phyloP scores from a whole-genome alignment of 176 grass and related monocot genomes.

The Thinopyrum elongatum region DNA sequence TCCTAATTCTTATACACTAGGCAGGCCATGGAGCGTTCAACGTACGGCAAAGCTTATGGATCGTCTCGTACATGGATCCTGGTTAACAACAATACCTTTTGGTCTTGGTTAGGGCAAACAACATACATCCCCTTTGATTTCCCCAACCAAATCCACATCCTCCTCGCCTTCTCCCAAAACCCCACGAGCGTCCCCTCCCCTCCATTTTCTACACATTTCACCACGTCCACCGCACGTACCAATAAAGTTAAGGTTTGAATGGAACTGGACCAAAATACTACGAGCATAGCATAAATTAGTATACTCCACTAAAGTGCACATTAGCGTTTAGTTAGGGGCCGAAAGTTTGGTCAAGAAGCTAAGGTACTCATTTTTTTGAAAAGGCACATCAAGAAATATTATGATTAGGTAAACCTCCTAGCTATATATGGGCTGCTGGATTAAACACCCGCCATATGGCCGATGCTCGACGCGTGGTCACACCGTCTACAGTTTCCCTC shows the following conservation, averaged over 20 bases:
- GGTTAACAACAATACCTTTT: background rate
- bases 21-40: background rate
- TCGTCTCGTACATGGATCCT: background rate
- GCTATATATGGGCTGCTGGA: background rate
- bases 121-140: conserved; percentile 42
- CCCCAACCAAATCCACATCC: conserved; percentile 18
- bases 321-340: background rate
- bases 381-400: background rate
- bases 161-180: conserved; percentile 16
- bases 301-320: too few relatives aligned
- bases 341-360: background rate
- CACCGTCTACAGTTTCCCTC: background rate
- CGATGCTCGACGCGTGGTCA: background rate
- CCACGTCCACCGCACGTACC: background rate
- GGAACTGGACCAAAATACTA: background rate
- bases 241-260: conserved; percentile 17
- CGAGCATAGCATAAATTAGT: too few relatives aligned
- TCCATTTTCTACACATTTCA: background rate
- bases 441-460: background rate
- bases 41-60: conserved; percentile 13
- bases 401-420: background rate
- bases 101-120: background rate
- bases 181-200: conserved; percentile 30
- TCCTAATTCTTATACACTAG: background rate
- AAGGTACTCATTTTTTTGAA: background rate